Evolutionary conservation across 2,329 filamentous ascomycete species (phyloP), one percentile per base, ranked within the genome.

Genomic region (Penicillium sp.): DNA sequence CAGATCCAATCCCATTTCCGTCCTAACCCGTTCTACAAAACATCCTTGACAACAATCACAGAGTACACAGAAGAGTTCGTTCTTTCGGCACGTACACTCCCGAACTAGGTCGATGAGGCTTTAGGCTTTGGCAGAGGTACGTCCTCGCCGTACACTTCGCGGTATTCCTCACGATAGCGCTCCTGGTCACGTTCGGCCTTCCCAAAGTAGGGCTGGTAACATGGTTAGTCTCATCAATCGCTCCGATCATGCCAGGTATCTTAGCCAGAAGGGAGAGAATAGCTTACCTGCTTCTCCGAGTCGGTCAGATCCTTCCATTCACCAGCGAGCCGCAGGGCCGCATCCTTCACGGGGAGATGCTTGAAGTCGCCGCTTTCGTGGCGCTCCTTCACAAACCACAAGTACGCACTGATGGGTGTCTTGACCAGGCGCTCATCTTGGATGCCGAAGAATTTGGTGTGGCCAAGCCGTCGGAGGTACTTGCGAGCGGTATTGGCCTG

Each of bases 401-500:
- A 25, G 62, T 75, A 86, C 0, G 81, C 14, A 4, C n/a, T 67
- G 0, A 6, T 1, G 4, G 80, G 74, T 1, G 61, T 61, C 71
- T 83, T 86, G 51, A 83, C 78, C 14, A 72, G 67, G 52, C 88
- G 82, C 11, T 84, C 79, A 68, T 90, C 88, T 5, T 75, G 61
- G 55, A 89, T 79, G 6, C 53, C 50, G 1, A 41, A 28, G 28
- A 63, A 60, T 43, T 57, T 63, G 47, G 67, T 67, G 3, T 63
- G 41, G 11, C 57, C 64, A 49, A 75, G 62, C 28, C 60, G 67
- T 0, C 57, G 55, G 8, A 81, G 70, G n/a, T 54, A 63, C 31
- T 41, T 59, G 39, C 88, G 84, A 11, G 88, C 88, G 11, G 64
- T 68, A 71, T 90, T 90, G 58, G 88, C 87, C 3, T 78, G 59